Conservation (phyloP, 108 stramenopile species). For the Schizochytrium sp. region DNA sequence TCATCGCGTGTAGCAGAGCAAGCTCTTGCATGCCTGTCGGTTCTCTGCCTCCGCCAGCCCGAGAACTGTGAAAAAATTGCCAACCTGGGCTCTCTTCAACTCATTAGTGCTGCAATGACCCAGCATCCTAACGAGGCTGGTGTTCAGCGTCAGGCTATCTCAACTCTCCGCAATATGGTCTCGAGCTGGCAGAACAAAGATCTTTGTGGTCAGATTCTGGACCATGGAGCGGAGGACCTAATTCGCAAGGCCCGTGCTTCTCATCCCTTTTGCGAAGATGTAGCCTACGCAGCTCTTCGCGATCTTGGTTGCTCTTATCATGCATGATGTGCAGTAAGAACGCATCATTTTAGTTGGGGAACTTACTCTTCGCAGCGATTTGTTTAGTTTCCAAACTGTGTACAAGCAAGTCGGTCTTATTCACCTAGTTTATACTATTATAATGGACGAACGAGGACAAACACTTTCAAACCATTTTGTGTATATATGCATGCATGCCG, state of each 20-base stretch:
- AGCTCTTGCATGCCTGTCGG: constrained; percentile 20
- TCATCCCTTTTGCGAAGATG: constrained; percentile 50
- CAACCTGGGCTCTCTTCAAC: constrained; percentile 38
- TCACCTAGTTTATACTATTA: background rate
- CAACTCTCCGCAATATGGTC: constrained; percentile 49
- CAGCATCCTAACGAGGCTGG: background rate
- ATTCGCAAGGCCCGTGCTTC: constrained; percentile 31
- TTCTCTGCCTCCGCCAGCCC: constrained; percentile 44
- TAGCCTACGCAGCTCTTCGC: constrained; percentile 40
- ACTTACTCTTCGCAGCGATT: background rate
- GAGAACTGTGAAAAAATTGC: constrained; percentile 42
- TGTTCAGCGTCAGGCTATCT: constrained; percentile 48
- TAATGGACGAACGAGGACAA: too few relatives aligned
- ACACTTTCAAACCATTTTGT: too few relatives aligned
- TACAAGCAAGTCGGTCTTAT: background rate
- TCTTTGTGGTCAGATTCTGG: constrained; percentile 22
- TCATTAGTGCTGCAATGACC: constrained; percentile 23
- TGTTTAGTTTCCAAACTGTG: background rate
- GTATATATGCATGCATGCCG: too few relatives aligned
- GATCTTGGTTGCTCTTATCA: constrained; percentile 40
- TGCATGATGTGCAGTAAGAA: background rate
- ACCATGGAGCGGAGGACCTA: constrained; percentile 29
- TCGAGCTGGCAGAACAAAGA: constrained; percentile 60
- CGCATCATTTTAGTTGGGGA: background rate
- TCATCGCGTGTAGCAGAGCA: constrained; percentile 46